Evolutionary conservation across 2,329 filamentous ascomycete genomes (phyloP).

Genomic region (Cryphonectria nitschkei): DNA sequence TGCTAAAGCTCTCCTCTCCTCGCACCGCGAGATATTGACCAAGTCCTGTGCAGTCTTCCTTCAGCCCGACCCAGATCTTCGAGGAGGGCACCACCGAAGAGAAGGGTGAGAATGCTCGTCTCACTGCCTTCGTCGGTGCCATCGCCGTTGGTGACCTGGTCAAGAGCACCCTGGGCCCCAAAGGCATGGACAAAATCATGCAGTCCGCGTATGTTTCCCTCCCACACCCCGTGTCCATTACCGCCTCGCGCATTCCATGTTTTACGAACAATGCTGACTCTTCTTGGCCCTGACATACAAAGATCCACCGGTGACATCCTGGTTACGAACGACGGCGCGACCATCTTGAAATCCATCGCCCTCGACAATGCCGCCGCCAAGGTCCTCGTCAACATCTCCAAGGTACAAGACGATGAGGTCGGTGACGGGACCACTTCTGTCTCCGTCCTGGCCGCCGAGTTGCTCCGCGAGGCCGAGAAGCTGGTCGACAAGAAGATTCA

Average conservation of each 20-base stretch:
- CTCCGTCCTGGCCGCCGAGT: constrained; percentile 89
- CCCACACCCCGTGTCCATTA: neutral
- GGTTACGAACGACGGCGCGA: constrained; percentile 98
- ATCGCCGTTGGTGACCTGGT: constrained; percentile 97
- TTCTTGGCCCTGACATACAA: constrained; percentile 29
- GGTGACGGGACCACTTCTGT: constrained; percentile 99
- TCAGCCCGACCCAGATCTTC: constrained; percentile 96
- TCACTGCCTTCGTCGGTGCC: constrained; percentile 96
- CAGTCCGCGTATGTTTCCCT: constrained; percentile 77
- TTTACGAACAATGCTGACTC: constrained; percentile 23
- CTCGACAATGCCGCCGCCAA: constrained; percentile 98
- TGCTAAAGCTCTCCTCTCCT: neutral
- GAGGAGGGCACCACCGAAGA: constrained; percentile 95
- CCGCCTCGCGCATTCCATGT: neutral
- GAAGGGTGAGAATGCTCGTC: constrained; percentile 98
- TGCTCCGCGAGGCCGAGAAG: constrained; percentile 95
- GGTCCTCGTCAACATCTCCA: constrained; percentile 98
- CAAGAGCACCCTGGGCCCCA: constrained; percentile 95
- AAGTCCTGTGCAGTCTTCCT: constrained; percentile 51
- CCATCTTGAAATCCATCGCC: constrained; percentile 96
- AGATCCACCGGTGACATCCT: constrained; percentile 96
- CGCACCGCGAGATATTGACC: constrained; percentile 4
- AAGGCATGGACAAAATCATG: constrained; percentile 99
- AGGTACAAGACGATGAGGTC: constrained; percentile 98
- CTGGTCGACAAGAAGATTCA: constrained; percentile 98